Evolutionary conservation across 1,284 basidiomycete species (phyloP).

Genomic region (Leucoagaricus sp.): DNA sequence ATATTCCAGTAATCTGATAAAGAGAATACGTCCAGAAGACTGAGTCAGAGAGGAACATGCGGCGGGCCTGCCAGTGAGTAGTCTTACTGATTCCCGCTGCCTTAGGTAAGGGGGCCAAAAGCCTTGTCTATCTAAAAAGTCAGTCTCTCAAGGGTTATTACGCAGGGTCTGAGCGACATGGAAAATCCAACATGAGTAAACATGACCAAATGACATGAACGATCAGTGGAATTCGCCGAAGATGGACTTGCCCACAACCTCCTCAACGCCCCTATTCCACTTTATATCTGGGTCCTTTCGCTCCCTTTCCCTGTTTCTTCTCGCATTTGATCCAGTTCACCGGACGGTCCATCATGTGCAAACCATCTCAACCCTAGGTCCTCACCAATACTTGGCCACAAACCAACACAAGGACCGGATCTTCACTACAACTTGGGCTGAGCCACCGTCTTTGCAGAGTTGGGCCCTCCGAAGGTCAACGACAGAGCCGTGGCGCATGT

Average conservation of each 20-base stretch:
- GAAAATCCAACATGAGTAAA: too few species aligned
- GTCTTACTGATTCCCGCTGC: too few species aligned
- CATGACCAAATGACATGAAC: too few species aligned
- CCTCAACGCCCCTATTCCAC: constrained; percentile 26
- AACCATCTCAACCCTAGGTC: constrained; percentile 43
- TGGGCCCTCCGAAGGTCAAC: constrained; percentile 37
- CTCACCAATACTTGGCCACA: constrained; percentile 48
- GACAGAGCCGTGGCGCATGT: constrained; percentile 28
- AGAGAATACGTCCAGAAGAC: too few species aligned
- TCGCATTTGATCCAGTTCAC: constrained; percentile 44
- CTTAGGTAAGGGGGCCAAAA: too few species aligned
- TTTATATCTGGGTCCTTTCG: constrained; percentile 50
- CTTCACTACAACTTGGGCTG: constrained; percentile 50
- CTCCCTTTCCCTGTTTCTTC: constrained; percentile 46
- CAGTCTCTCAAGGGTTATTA: too few species aligned
- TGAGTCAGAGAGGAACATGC: too few species aligned
- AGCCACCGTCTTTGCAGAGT: constrained; percentile 42
- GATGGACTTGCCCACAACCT: constrained; percentile 1
- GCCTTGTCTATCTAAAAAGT: too few species aligned
- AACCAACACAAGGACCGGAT: constrained; percentile 32
- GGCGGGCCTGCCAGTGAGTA: too few species aligned
- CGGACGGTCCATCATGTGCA: constrained; percentile 41
- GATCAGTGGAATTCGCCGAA: too few species aligned
- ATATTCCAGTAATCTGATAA: too few species aligned
- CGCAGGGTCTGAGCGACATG: too few species aligned